phyloP scores from a whole-genome alignment of 2,329 filamentous ascomycete genomes.

The Cercospora sp. region DNA sequence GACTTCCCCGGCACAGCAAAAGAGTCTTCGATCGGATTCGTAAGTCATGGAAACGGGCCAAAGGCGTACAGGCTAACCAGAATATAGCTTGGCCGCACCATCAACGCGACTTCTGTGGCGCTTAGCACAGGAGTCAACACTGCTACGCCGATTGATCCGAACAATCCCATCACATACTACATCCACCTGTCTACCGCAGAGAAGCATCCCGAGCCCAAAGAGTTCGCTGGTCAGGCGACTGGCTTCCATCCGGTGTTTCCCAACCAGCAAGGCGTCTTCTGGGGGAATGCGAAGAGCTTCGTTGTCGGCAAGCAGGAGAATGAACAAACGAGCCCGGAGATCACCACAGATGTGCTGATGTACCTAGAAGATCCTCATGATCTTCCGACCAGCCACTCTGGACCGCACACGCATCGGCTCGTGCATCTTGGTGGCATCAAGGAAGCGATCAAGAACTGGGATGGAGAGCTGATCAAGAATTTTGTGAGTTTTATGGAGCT shows the following conservation, averaged over 20 bases:
- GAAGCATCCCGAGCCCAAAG: background rate
- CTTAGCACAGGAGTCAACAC: background rate
- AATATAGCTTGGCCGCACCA: background rate
- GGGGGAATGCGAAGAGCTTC: background rate
- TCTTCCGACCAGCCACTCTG: background rate
- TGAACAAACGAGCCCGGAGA: background rate
- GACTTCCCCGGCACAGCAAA: background rate
- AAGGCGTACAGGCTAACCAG: background rate
- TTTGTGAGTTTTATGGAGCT: background rate
- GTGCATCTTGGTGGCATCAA: background rate
- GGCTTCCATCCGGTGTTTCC: background rate
- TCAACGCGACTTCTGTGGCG: background rate
- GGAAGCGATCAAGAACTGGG: background rate
- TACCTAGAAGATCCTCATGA: background rate
- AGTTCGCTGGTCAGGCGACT: background rate
- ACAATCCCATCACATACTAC: background rate
- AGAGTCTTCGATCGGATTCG: background rate
- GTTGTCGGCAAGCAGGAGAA: background rate
- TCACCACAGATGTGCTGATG: background rate
- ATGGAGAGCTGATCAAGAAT: background rate
- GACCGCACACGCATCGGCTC: background rate
- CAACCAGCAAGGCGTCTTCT: background rate
- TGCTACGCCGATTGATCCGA: background rate
- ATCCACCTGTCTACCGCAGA: background rate
- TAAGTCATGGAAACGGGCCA: background rate